Percentiles rank a stretch among this genome's conserved stretches.
These are phyloP conservation scores for Silene uniflora DNA, from an alignment of 148 eudicot species.

Conservation along the genomic window DNA sequence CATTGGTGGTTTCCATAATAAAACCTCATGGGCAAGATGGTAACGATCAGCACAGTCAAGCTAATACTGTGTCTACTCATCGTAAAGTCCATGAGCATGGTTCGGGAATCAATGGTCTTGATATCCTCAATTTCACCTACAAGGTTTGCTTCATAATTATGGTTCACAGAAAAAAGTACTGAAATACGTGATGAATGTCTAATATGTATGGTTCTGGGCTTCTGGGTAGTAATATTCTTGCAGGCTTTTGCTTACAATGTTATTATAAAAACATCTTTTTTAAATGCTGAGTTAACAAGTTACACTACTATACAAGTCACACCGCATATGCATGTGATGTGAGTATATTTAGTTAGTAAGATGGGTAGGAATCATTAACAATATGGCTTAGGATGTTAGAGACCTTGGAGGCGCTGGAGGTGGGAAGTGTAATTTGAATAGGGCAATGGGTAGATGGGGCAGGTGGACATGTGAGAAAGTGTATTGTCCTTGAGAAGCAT, in stretches of 20 bases:
- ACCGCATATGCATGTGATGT: not conserved
- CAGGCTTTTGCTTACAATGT: not conserved
- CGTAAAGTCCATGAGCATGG: slow-evolving; percentile 53
- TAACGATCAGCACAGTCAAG: slow-evolving; percentile 40
- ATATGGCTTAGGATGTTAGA: not conserved
- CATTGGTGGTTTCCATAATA: slow-evolving; percentile 66
- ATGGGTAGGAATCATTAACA: not conserved
- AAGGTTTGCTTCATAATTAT: slow-evolving; percentile 47
- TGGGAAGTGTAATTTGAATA: not conserved
- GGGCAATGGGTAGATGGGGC: not conserved
- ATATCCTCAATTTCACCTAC: slow-evolving; percentile 77
- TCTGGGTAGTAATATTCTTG: not conserved
- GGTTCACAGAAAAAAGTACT: slow-evolving; percentile 13
- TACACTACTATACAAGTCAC: not conserved
- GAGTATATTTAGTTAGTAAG: not conserved
- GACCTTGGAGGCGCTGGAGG: not conserved
- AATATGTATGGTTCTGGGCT: not conserved
- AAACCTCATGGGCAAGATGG: slow-evolving; percentile 42
- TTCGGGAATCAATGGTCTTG: slow-evolving; percentile 72
- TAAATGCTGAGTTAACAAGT: not conserved
- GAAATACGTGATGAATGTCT: not conserved
- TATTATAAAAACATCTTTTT: not conserved
- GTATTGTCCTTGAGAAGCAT: not conserved
- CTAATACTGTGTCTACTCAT: slow-evolving; percentile 47
- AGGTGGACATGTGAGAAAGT: not conserved